Evolutionary conservation across 495 filamentous ascomycete species (phyloP).

Genomic region (Mycothermus thermophilus): DNA sequence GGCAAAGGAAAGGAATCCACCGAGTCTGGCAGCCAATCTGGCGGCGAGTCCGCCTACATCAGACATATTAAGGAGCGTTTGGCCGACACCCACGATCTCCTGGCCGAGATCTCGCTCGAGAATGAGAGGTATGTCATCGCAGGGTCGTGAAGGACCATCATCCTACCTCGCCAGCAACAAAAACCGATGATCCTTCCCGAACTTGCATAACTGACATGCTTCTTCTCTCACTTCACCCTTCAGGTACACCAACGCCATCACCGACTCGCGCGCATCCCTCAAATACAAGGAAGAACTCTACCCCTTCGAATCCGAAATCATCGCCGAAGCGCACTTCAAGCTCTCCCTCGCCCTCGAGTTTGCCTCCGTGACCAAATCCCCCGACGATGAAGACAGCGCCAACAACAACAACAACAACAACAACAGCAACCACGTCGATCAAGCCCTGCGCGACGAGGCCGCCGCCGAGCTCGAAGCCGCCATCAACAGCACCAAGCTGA

Average conservation of each 20-base stretch:
- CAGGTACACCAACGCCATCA: constrained; percentile 65
- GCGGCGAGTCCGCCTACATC: constrained; percentile 31
- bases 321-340: constrained; percentile 92
- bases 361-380: constrained; percentile 55
- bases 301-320: constrained; percentile 59
- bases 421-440: constrained; percentile 37
- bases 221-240: not conserved
- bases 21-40: not conserved
- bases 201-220: constrained; percentile 11
- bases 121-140: constrained; percentile 50
- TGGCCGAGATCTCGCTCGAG: constrained; percentile 88
- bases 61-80: constrained; percentile 66
- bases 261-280: constrained; percentile 62
- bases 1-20: constrained; percentile 40
- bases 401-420: constrained; percentile 16
- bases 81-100: constrained; percentile 80
- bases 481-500: constrained; percentile 61
- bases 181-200: constrained; percentile 2
- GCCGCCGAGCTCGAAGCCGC: constrained; percentile 66
- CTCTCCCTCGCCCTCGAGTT: constrained; percentile 93
- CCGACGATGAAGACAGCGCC: constrained; percentile 26
- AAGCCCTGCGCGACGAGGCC: constrained; percentile 59
- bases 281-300: constrained; percentile 63
- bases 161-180: not conserved
- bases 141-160: constrained; percentile 8